A percentile compares a stretch with the other conserved stretches of the same genome.
phyloP scores from a whole-genome alignment of 345 rosid species.

The Dipteronia sinensis region DNA sequence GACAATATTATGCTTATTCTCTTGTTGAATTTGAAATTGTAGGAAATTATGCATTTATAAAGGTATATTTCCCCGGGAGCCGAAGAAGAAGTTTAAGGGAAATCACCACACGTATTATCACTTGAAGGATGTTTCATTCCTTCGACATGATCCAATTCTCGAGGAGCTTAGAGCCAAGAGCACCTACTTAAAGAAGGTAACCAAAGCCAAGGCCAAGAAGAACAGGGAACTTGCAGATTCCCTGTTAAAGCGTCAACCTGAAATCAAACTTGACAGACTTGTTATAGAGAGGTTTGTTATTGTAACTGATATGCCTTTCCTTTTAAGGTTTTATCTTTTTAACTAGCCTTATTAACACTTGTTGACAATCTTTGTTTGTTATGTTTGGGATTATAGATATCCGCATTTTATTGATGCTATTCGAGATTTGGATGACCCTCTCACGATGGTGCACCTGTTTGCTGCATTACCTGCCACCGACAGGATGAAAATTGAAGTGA shows the following conservation, averaged over 20 bases:
- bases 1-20: not conserved
- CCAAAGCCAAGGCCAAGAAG: constrained; percentile 79
- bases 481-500: constrained; percentile 74
- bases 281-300: constrained; percentile 75
- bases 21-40: constrained; percentile 16
- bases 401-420: constrained; percentile 85
- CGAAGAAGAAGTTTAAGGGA: constrained; percentile 92
- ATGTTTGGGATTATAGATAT: constrained; percentile 53
- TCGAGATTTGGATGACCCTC: constrained; percentile 95
- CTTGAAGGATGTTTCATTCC: constrained; percentile 80
- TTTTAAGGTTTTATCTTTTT: not conserved
- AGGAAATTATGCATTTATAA: constrained; percentile 84
- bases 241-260: constrained; percentile 69
- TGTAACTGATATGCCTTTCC: not conserved
- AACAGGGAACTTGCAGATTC: constrained; percentile 70
- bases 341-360: not conserved
- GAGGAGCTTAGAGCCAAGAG: constrained; percentile 84
- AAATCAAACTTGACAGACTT: constrained; percentile 63
- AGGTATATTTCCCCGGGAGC: constrained; percentile 91
- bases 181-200: constrained; percentile 71
- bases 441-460: constrained; percentile 90
- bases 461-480: constrained; percentile 86
- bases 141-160: constrained; percentile 82
- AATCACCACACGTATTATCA: constrained; percentile 96
- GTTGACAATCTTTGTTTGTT: constrained; percentile 14